Evolutionary conservation across 208 protist genomes (phyloP).

Genomic region (Acanthamoeba triangularis): DNA sequence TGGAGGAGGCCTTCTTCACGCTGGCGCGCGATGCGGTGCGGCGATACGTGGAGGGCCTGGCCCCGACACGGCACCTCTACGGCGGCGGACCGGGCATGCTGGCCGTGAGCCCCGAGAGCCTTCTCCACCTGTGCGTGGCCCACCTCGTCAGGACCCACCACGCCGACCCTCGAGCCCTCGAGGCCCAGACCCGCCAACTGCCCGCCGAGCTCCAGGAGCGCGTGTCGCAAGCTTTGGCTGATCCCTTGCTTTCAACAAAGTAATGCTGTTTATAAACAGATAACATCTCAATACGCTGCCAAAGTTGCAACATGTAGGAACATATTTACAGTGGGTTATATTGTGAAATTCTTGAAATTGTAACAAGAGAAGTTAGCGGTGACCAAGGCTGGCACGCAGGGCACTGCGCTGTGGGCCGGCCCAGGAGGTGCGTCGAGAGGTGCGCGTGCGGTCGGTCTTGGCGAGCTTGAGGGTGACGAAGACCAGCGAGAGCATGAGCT

Average conservation of each 20-base stretch:
- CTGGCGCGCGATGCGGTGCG: background rate
- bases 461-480: slow-evolving; percentile 17
- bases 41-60: background rate
- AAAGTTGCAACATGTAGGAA: too few relatives aligned
- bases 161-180: background rate
- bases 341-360: too few relatives aligned
- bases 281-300: too few relatives aligned
- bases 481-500: slow-evolving; percentile 30
- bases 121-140: background rate
- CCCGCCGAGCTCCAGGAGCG: background rate
- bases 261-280: too few relatives aligned
- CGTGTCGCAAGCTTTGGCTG: background rate
- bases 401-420: too few relatives aligned
- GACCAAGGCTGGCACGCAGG: too few relatives aligned
- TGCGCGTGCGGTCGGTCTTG: background rate
- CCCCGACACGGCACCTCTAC: background rate
- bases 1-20: background rate
- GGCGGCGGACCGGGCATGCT: background rate
- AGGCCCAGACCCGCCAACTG: background rate
- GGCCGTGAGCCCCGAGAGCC: background rate
- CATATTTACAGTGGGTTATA: too few relatives aligned
- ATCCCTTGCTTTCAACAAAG: too few relatives aligned
- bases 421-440: too few relatives aligned
- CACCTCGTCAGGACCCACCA: background rate
- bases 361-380: too few relatives aligned